Evolutionary conservation across 2,329 filamentous ascomycete genomes (phyloP), one percentile per base, ranked within the genome.

Genomic region (Herpotrichia juniperi): DNA sequence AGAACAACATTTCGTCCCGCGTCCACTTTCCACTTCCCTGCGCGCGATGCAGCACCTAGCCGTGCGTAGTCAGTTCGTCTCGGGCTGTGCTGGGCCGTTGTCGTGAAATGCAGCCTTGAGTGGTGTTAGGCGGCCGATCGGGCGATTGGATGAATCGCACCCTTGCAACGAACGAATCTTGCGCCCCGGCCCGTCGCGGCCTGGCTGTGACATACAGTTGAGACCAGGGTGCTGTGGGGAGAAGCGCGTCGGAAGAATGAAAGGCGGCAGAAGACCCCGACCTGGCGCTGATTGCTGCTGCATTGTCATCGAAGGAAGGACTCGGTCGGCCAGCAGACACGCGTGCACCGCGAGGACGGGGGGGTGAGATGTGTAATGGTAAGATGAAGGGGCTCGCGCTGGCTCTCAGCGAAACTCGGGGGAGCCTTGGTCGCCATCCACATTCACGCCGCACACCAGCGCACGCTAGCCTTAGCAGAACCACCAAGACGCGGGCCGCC

Each of bases 131-230:
- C 61, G 63, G 62, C 53, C 54, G 51, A 42, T 48, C 48, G 51
- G 62, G 54, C 56, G 51, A 42, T 48, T 47, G 51, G 56, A 58
- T 57, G 50, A 42, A 14, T 24, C 52, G 50, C 59, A 64, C 61
- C 68, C 64, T 62, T 68, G 64, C 63, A 50, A 49, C 45, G 57
- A 58, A 56, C 59, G 60, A 63, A 52, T 52, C 42, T 44, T 53
- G 64, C 66, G 67, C 63, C 60, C 63, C 68, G 68, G 67, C 62
- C 69, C 67, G 68, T 71, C 61, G 67, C 67, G 63, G 63, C 54
- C 55, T 64, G 53, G 40, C 53, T 60, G 64, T 68, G 64, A 69
- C 64, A 56, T 58, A 59, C 57, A 61, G 43, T 6, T 6, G 19
- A 11, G 50, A 58, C 61, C 54, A 55, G 64, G 61, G 59, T 51